Evolutionary conservation across 371 early-diverging fungal species (phyloP).

Genomic region (Syncephalastrum contaminatum): DNA sequence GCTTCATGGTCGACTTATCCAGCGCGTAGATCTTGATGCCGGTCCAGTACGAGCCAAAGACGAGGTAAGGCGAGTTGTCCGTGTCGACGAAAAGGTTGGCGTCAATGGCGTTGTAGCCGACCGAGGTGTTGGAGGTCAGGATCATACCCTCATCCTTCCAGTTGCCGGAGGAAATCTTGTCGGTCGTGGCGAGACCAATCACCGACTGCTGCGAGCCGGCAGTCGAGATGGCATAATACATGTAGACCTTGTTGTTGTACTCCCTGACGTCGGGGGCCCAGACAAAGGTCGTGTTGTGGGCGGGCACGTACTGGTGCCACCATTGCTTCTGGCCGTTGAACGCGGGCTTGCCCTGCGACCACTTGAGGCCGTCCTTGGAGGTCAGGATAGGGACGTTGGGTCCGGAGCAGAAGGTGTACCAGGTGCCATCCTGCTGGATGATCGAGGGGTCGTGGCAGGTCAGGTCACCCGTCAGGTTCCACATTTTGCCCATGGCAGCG

Average conservation of each 20-base stretch:
- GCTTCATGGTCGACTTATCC: no score
- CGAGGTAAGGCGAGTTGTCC: no score
- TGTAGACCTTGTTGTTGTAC: constrained; percentile 8
- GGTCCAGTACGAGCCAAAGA: no score
- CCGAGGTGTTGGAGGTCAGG: no score
- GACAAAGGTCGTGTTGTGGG: constrained; percentile 5
- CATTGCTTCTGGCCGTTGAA: constrained; percentile 5
- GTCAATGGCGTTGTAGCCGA: no score
- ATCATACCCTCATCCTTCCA: no score
- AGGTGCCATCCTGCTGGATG: constrained; percentile 8
- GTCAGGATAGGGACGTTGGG: constrained; percentile 8
- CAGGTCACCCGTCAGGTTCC: constrained; percentile 12
- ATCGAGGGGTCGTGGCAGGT: constrained; percentile 12
- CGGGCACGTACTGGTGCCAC: constrained; percentile 8
- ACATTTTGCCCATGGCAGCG: not conserved
- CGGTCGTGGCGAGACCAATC: no score
- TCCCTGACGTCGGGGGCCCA: constrained; percentile 14
- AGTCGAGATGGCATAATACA: constrained; percentile 12
- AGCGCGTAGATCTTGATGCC: no score
- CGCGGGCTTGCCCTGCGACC: constrained; percentile 8
- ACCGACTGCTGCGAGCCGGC: constrained; percentile 3
- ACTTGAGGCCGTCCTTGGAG: constrained; percentile 3
- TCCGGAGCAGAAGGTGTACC: constrained; percentile 12
- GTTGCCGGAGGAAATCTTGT: no score
- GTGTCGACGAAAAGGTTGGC: no score